Evolutionary conservation across 2,329 filamentous ascomycete genomes (phyloP), one percentile per base, ranked within the genome.

Genomic region (Aspergillus japonicus): DNA sequence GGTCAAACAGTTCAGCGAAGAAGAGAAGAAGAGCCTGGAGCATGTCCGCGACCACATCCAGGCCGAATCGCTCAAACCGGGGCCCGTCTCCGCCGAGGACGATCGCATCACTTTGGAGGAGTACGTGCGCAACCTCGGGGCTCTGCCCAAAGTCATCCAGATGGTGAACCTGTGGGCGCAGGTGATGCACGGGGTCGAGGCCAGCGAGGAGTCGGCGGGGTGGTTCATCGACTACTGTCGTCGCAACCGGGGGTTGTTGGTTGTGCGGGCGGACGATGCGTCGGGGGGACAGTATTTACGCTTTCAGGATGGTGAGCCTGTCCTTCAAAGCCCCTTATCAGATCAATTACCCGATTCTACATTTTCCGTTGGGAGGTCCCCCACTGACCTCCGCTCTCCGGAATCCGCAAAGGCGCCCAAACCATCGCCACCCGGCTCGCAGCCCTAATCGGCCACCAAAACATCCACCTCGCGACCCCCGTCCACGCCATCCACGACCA

Each of bases 221-320:
- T 77, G 64, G 61, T 76, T 77, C 50, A 73, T 77, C 23, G 74
- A 77, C 54, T 77, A 77, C 61, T 78, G 75, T 50, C 73, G 74
- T 8, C 65, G 68, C 0, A 75, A 76, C 54, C 60, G 64, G 1
- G 74, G 75, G 0, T 68, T 77, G 4, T 57, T 77, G 4, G 66
- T 73, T 1, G 71, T 76, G 11, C 72, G 75, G 0, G 73, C 75
- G 0, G 76, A 78, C 26, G 71, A 77, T 26, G 63, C 67, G 1
- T 71, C 70, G 0, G 75, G 76, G 0, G 75, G 75, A 0, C 73
- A 78, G 47, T 73, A 78, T 44, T 56, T 74, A 58, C 67, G 73
- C 0, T 64, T 77, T n/a, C 58, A 62, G 1, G 57, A 65, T 6
- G 65, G 67, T 68, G 26, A 42, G 14, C 21, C 6, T 7, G 10